These are phyloP conservation scores for Ceratobasidium sp. DNA, from an alignment of 1,284 basidiomycete species.

Conservation along the genomic window DNA sequence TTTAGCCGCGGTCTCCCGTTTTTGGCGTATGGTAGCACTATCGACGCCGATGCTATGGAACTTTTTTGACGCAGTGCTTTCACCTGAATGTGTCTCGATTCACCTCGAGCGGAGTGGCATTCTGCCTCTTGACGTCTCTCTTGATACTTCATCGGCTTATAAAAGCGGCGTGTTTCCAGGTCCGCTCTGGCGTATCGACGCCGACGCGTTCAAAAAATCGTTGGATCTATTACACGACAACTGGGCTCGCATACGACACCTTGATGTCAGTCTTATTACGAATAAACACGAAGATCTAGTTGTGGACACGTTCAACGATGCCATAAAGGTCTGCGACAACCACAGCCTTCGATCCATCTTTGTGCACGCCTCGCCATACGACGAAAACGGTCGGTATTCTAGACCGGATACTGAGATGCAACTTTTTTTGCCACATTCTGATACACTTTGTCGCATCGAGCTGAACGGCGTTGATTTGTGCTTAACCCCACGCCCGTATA, in stretches of 20 bases:
- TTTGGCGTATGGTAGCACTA: too few relatives aligned
- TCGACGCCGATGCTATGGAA: too few relatives aligned
- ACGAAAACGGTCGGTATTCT: neutral
- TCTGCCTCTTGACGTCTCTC: neutral
- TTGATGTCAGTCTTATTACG: neutral
- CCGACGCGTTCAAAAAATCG: neutral
- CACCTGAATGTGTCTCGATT: too few relatives aligned
- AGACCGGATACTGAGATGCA: neutral
- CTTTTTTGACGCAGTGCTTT: too few relatives aligned
- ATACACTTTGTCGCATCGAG: too few relatives aligned
- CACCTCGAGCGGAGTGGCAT: neutral
- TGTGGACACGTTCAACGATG: neutral
- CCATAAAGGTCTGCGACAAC: neutral
- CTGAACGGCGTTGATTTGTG: too few relatives aligned
- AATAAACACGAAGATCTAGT: neutral
- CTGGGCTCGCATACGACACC: neutral
- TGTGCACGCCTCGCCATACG: neutral
- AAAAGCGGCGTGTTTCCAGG: neutral
- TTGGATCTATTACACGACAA: neutral
- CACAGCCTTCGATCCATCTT: neutral
- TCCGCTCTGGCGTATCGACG: neutral
- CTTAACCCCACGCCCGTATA: too few relatives aligned
- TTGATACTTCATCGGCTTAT: neutral
- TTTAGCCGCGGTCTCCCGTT: too few relatives aligned
- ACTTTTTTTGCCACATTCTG: neutral